These are phyloP conservation scores for Candida sp. DNA, from an alignment of 1,139 yeast species.

Conservation along the genomic window DNA sequence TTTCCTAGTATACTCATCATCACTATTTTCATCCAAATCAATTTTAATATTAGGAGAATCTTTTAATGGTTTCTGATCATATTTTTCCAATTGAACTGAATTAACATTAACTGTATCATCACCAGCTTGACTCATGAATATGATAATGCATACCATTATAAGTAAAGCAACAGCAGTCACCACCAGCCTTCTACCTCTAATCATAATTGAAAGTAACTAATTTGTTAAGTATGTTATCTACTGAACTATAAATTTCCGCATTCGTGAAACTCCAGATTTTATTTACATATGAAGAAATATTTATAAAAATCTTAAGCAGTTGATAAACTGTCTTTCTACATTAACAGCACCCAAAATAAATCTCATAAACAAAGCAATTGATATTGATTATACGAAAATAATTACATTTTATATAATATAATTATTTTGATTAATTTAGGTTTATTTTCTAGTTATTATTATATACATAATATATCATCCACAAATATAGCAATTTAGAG, in stretches of 20 bases:
- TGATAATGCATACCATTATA: slow-evolving; percentile 20
- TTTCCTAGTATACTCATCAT: slow-evolving; percentile 3
- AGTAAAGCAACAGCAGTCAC: slow-evolving; percentile 20
- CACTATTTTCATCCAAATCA: neutral
- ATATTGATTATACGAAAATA: no score
- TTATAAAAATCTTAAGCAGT: no score
- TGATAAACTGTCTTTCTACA: no score
- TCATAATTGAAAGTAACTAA: neutral
- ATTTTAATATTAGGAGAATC: neutral
- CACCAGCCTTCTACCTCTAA: slow-evolving; percentile 19
- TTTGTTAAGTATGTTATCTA: neutral
- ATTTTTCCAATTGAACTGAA: slow-evolving; percentile 16
- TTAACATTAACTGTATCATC: slow-evolving; percentile 1
- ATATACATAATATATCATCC: no score
- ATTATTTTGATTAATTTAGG: no score
- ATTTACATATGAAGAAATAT: no score
- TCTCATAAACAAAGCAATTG: no score
- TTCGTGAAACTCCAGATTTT: neutral
- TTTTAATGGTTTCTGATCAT: slow-evolving; percentile 1
- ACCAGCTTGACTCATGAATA: slow-evolving; percentile 17
- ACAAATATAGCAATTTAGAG: no score
- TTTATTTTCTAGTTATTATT: no score
- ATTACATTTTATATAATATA: no score
- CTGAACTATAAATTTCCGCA: neutral
- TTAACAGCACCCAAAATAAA: no score